Conservation (phyloP, 345 rosid genomes). For the Camelina laxa region DNA sequence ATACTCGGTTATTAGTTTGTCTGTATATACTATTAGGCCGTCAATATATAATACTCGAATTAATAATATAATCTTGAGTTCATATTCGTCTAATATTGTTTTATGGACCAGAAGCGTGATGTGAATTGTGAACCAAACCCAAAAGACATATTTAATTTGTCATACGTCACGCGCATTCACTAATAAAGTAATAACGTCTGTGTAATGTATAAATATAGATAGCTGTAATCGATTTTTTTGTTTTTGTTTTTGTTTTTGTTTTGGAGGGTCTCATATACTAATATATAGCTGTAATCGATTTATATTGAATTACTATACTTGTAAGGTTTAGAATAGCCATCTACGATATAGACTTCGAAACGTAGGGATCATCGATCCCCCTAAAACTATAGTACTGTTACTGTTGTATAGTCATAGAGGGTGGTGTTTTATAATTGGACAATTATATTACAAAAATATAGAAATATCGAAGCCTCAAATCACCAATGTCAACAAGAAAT, state of each 20-base stretch:
- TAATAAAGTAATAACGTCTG: neutral
- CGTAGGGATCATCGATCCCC: slow-evolving; percentile 38
- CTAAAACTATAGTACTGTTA: slow-evolving; percentile 5
- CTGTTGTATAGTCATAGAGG: slow-evolving; percentile 25
- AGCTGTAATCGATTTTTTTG: neutral
- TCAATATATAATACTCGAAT: neutral
- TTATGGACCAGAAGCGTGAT: slow-evolving; percentile 31
- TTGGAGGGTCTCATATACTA: neutral
- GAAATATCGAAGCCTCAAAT: slow-evolving; percentile 8
- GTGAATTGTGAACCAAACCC: slow-evolving; percentile 29
- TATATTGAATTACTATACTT: slow-evolving; percentile 1
- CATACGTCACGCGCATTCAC: slow-evolving; percentile 29
- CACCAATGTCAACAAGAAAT: slow-evolving; percentile 18
- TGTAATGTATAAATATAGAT: neutral
- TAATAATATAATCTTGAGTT: neutral
- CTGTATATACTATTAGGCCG: neutral
- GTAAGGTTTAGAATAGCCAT: slow-evolving; percentile 29
- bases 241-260: too few species aligned
- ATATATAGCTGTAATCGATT: slow-evolving; percentile 30
- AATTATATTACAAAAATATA: neutral
- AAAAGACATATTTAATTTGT: neutral
- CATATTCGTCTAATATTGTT: slow-evolving; percentile 6
- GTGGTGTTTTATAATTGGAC: neutral
- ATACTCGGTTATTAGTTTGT: neutral
- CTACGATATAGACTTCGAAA: slow-evolving; percentile 14